Conservation (phyloP, 192 early-diverging fungal species). For the Kappamyces sp. region DNA sequence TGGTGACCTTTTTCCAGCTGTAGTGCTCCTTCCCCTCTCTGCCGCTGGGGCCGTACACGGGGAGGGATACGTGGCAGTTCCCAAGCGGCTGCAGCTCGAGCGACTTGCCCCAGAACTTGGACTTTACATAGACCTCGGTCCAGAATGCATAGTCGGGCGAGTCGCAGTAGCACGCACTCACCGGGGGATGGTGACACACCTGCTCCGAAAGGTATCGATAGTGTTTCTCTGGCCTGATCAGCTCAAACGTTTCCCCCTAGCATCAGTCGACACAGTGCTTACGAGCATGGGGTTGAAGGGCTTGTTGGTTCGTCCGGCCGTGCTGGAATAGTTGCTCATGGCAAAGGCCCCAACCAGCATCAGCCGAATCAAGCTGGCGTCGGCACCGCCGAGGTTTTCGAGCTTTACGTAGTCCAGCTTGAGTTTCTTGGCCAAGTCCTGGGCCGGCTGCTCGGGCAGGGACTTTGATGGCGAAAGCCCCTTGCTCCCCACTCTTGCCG, state of each 20-base stretch:
- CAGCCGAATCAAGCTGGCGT: slow-evolving; percentile 45
- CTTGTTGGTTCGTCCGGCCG: slow-evolving; percentile 63
- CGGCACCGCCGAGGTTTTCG: slow-evolving; percentile 23
- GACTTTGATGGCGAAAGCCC: slow-evolving; percentile 28
- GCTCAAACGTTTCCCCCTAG: slow-evolving; percentile 81
- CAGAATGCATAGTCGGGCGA: slow-evolving; percentile 74
- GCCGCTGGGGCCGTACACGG: slow-evolving; percentile 48
- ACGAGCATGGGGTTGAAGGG: slow-evolving; percentile 84
- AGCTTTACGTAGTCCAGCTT: slow-evolving; percentile 20
- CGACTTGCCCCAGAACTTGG: slow-evolving; percentile 80
- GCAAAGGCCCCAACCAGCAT: slow-evolving; percentile 81
- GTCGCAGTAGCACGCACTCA: slow-evolving; percentile 82
- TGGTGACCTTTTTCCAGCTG: slow-evolving; percentile 75
- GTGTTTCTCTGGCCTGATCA: slow-evolving; percentile 68
- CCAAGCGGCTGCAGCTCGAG: slow-evolving; percentile 78
- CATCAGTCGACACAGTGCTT: slow-evolving; percentile 3
- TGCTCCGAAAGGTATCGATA: slow-evolving; percentile 83
- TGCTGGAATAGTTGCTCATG: slow-evolving; percentile 76
- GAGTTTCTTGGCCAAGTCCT: slow-evolving; percentile 1
- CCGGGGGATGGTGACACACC: slow-evolving; percentile 84
- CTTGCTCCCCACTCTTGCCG: slow-evolving; percentile 47
- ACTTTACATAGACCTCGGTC: slow-evolving; percentile 81
- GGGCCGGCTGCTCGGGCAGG: not conserved
- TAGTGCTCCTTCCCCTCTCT: slow-evolving; percentile 67
- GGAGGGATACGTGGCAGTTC: slow-evolving; percentile 71